Evolutionary conservation across 352 stramenopile genomes (phyloP), one percentile per base, ranked within the genome.

Genomic region (Globisporangium megalacanthum): DNA sequence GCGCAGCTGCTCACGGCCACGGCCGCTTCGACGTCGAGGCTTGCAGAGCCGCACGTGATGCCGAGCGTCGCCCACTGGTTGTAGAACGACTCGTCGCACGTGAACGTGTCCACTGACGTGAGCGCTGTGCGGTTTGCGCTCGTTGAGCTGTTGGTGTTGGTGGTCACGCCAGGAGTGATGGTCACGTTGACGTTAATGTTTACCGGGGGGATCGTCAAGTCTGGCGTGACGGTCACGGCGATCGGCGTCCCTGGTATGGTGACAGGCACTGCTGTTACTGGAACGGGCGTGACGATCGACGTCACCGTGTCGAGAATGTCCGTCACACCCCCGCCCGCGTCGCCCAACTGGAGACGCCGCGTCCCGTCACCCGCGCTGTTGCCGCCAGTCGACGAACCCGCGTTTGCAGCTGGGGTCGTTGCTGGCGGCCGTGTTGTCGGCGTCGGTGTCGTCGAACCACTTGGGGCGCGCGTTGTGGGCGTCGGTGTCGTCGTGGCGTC

Each of bases 41-140:
- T 63, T 0, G 56, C 46, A 9, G 68, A 66, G 20, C 69, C 73
- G 55, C 84, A 94, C 29, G 60, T 89, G 51, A 94, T 67, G 2
- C 79, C 77, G 15, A 87, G 65, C 17, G 68, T 85, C 54, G 83
- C 56, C 84, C 84, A 94, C 61, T 79, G 58, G 41, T 68, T 81
- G 75, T 94, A 94, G 56, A 94, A 94, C 2, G 70, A 79, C 52
- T 74, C 82, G 61, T 94, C 84, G 39, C 84, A 94, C 13, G 63
- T 73, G 49, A 93, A 71, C 10, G 64, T 69, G 54, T 82, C 73
- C 17, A 61, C 67, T 1, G 64, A 44, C 9, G 62, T 66, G 25
- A 68, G 20, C 11, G 29, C 15, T 11, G 63, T 60, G 49, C 14
- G 56, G 56, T 60, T 70, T 31, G 20, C 50, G 58, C 41, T 64